Evolutionary conservation across 2,329 filamentous ascomycete genomes (phyloP), one percentile per base, ranked within the genome.

Genomic region (Calonectria hongkongensis): DNA sequence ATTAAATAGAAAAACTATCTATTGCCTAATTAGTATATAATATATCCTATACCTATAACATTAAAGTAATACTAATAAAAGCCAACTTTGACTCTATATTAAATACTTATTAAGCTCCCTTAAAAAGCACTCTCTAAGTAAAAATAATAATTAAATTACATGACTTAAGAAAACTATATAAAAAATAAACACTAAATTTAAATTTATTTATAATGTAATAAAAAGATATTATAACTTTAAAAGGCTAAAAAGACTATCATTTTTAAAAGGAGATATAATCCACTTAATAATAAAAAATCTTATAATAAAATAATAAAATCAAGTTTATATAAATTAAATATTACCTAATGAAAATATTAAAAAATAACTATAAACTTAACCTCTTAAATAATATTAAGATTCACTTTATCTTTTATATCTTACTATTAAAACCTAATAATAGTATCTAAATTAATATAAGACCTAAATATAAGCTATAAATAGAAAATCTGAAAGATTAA

Each of bases 1-100:
- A 72, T 51, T 67, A 64, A 27, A 13, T 73, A 30, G 39, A 64
- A 9, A 64, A 72, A n/a, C 36, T 65, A 50, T 18, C 33, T 25
- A 68, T 56, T 28, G 18, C 13, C 10, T 63, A 71, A 48, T 27
- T 71, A 13, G 21, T n/a, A 15, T 67, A 71, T 63, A 71, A 71
- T 71, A 71, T n/a, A 3, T 33, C 33, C 25, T 25, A 12, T 41
- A n/a, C 58, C n/a, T 18, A 33, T 43, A 68, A 13, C 50, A 65
- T 68, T 27, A 47, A 63, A 27, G n/a, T 70, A 41, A 69, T 43
- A 67, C 39, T 51, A 66, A n/a, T 36, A 21, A 70, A 73, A 66
- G 43, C 12, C 18, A 73, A 75, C 21, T 69, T 72, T 67, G 45
- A 25, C 50, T 71, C 67, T 63, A 71, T 33, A 4, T 16, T 27